A percentile compares a stretch with the other conserved stretches of the same genome.
phyloP scores from a whole-genome alignment of 305 asterid genomes.

The Fraxinus platypoda region DNA sequence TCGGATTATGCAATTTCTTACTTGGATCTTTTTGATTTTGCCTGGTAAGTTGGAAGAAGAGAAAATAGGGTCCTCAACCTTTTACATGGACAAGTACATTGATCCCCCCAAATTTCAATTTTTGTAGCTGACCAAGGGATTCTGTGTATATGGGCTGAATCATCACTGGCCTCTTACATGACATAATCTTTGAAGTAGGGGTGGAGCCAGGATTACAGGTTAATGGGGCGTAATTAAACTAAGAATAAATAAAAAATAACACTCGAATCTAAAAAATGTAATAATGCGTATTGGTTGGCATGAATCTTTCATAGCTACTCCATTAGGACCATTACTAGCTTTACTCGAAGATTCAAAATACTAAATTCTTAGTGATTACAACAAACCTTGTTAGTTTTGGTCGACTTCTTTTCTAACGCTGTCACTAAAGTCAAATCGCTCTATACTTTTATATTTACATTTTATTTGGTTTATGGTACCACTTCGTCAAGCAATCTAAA shows the following conservation, averaged over 20 bases:
- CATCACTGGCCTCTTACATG: not conserved
- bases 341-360: not conserved
- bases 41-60: not conserved
- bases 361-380: not conserved
- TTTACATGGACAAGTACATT: not conserved
- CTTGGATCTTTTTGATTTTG: not conserved
- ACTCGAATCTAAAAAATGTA: not conserved
- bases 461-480: not conserved
- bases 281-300: not conserved
- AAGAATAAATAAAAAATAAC: not conserved
- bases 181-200: not conserved
- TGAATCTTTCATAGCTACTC: not conserved
- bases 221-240: not conserved
- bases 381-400: not conserved
- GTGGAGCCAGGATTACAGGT: not conserved
- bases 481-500: not conserved
- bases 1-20: not conserved
- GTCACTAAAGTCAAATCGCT: not conserved
- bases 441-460: not conserved
- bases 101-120: not conserved
- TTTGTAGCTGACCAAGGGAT: not conserved
- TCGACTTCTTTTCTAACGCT: not conserved
- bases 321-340: not conserved
- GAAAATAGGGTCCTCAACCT: not conserved
- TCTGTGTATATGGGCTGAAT: not conserved